A percentile compares a stretch with the other conserved stretches of the same genome.
Evolutionary conservation across 441 rosid species (phyloP).

Genomic region (Dalechampia spathulata): DNA sequence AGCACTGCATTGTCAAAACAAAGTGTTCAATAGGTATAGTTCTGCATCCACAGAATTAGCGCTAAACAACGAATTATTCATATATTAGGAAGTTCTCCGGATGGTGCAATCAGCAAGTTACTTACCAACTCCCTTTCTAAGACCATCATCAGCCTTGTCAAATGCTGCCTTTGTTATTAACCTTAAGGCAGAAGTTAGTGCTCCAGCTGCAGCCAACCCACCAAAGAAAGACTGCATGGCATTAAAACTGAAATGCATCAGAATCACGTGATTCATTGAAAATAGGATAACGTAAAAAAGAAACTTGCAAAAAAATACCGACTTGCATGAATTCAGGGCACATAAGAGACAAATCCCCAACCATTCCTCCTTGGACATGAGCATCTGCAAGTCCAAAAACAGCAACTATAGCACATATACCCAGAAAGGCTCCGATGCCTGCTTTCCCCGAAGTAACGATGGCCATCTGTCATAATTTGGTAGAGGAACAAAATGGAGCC

Average conservation of each 20-base stretch:
- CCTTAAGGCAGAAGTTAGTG: conserved; percentile 54
- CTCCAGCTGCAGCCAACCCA: conserved; percentile 67
- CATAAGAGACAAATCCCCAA: conserved; percentile 72
- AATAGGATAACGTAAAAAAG: not conserved
- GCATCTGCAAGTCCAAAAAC: conserved; percentile 69
- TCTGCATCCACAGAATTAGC: no score
- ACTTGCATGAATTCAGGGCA: conserved; percentile 51
- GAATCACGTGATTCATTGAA: no score
- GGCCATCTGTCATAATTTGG: conserved; percentile 64
- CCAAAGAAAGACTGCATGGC: conserved; percentile 46
- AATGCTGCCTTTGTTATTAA: conserved; percentile 65
- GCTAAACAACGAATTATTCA: no score
- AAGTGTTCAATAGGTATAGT: not conserved
- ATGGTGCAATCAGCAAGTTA: no score
- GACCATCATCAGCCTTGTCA: conserved; percentile 47
- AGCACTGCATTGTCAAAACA: conserved; percentile 30
- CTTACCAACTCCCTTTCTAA: conserved; percentile 77
- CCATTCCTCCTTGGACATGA: conserved; percentile 68
- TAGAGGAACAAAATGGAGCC: no score
- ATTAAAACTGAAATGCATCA: no score
- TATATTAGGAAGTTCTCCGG: no score
- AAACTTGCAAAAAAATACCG: not conserved
- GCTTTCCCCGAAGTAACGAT: conserved; percentile 56
- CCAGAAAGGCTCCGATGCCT: conserved; percentile 47
- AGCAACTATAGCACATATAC: conserved; percentile 43